Conservation (phyloP, 441 rosid species). For the Gossypium schwendimanii region DNA sequence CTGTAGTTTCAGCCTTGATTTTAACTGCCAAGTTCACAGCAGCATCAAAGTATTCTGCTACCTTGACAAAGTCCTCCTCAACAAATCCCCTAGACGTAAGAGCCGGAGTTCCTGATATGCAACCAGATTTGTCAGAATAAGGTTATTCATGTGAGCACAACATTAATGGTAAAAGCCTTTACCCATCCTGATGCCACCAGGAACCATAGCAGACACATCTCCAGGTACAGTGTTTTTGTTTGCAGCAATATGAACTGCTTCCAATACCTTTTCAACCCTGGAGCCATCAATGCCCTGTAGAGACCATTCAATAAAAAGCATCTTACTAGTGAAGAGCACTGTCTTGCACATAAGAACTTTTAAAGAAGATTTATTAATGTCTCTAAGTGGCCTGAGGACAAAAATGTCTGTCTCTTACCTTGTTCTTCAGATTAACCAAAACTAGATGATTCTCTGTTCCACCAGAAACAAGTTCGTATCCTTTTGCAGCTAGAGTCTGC, state of each 20-base stretch:
- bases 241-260: conserved; percentile 90
- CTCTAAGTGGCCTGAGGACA: background rate
- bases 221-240: conserved; percentile 98
- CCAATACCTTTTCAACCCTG: conserved; percentile 95
- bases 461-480: conserved; percentile 91
- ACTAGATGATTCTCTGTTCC: conserved; percentile 96
- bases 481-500: conserved; percentile 61
- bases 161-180: conserved; percentile 13
- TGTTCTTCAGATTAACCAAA: conserved; percentile 78
- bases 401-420: conserved; percentile 37
- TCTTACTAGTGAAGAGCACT: background rate
- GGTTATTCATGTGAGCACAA: background rate
- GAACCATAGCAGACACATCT: conserved; percentile 98
- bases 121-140: conserved; percentile 11
- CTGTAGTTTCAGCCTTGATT: conserved; percentile 74
- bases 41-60: conserved; percentile 74
- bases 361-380: conserved; percentile 3
- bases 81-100: conserved; percentile 86
- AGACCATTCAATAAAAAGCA: conserved; percentile 2
- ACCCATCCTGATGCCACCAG: conserved; percentile 99
- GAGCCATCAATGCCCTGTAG: conserved; percentile 89
- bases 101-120: conserved; percentile 72
- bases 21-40: conserved; percentile 63
- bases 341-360: conserved; percentile 1
- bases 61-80: conserved; percentile 85